Percentiles rank a stretch among this genome's conserved stretches.
These are phyloP conservation scores for Penicillium dipodomyicola DNA, from an alignment of 495 filamentous ascomycete species.

Conservation along the genomic window DNA sequence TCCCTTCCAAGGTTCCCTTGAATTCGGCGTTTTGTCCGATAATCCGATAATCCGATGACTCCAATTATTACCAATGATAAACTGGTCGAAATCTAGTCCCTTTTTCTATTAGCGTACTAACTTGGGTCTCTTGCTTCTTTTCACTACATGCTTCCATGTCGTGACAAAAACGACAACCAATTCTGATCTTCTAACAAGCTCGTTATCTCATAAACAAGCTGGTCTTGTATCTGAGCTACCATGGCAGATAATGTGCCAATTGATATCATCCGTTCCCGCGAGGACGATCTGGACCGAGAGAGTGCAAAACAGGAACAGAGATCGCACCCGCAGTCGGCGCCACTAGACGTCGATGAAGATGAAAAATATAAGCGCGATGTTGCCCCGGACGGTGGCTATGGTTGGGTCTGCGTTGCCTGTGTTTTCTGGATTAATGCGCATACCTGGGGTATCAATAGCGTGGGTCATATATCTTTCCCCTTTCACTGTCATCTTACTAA, in stretches of 20 bases:
- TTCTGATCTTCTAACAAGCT: slow-evolving; percentile 4
- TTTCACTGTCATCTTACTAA: slow-evolving; percentile 11
- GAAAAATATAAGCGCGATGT: slow-evolving; percentile 36
- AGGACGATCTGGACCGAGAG: slow-evolving; percentile 22
- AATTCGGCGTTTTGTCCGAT: slow-evolving; percentile 4
- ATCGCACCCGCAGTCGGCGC: slow-evolving; percentile 11
- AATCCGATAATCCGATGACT: slow-evolving; percentile 5
- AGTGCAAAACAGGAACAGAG: slow-evolving; percentile 10
- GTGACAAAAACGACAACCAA: slow-evolving; percentile 17
- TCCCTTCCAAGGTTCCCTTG: neutral
- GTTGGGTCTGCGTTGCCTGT: slow-evolving; percentile 53
- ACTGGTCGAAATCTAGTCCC: neutral
- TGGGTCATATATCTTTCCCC: slow-evolving; percentile 27
- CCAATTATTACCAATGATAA: slow-evolving; percentile 8
- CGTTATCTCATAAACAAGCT: neutral
- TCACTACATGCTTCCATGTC: slow-evolving; percentile 10
- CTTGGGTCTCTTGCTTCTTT: neutral
- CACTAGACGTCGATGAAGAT: slow-evolving; percentile 20
- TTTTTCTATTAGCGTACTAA: neutral
- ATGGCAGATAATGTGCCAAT: slow-evolving; percentile 41
- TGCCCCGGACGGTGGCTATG: slow-evolving; percentile 55
- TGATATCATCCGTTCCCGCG: slow-evolving; percentile 36
- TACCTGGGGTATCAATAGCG: slow-evolving; percentile 55
- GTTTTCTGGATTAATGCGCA: slow-evolving; percentile 55
- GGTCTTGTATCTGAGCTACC: slow-evolving; percentile 1